Evolutionary conservation across 768 basidiomycete species (phyloP), one percentile per base, ranked within the genome.

Genomic region (Sporobolomyces phaffii): DNA sequence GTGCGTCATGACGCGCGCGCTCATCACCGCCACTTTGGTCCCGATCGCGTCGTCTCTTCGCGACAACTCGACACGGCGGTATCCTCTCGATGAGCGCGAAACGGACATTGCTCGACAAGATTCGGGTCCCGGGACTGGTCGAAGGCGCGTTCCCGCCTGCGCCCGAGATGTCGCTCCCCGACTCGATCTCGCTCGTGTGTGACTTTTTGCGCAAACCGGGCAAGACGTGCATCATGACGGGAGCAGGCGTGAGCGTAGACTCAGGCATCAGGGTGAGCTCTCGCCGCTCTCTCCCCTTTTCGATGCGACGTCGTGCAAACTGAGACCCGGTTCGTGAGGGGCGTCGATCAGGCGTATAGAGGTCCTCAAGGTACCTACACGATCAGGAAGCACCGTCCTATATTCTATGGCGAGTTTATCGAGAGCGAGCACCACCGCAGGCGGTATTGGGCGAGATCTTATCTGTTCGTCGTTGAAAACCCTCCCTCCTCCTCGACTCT

Each of bases 211-310:
- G 41, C 5, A 43, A 36, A 17, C 60, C 63, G 20, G 62, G 62
- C 7, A 58, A 57, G 33, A 72, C 70, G n/a, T 43, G 51, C 0
- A 31, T 72, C 22, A 6, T 72, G 45, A 72, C 71, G 10, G 71
- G 71, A 3, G 94, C 94, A 0, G 94, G 94, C 10, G 89, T 96
- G 70, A 90, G 88, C 76, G 92, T 97, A 33, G 94, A 97, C 77
- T 90, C 88, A 31, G 94, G 94, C 49, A 94, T 98, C 77, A 84
- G 65, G 58, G 69, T 89, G 84, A 89, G 91, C 74, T 89, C 69
- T n/a, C n/a, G n/a, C n/a, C n/a, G n/a, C n/a, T n/a, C n/a, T n/a
- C n/a, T n/a, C n/a, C n/a, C n/a, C n/a, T n/a, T n/a, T n/a, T n/a
- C n/a, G n/a, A n/a, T n/a, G n/a, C n/a, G n/a, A n/a, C n/a, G n/a